These are phyloP conservation scores for Venturia asperata DNA, from an alignment of 2,329 filamentous ascomycete genomes.

Conservation along the genomic window DNA sequence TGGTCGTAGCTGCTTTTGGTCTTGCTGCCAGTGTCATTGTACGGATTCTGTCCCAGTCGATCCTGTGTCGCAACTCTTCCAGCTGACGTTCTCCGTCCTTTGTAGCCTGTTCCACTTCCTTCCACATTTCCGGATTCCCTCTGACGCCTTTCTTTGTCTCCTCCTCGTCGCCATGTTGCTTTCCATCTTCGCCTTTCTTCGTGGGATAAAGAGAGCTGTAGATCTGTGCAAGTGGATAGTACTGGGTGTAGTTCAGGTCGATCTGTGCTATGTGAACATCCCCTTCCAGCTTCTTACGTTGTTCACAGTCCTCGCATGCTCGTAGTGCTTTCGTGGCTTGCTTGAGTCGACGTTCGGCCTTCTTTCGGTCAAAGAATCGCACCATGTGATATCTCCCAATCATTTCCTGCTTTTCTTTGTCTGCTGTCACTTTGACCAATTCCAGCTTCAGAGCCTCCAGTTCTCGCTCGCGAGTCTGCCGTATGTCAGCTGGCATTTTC, in stretches of 20 bases:
- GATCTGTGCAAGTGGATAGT: constrained; percentile 61
- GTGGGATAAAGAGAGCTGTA: constrained; percentile 55
- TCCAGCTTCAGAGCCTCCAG: constrained; percentile 59
- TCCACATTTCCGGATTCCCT: constrained; percentile 58
- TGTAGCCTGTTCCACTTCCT: constrained; percentile 57
- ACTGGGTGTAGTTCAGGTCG: constrained; percentile 67
- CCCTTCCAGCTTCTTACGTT: constrained; percentile 45
- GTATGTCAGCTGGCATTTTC: constrained; percentile 60
- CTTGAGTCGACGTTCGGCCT: constrained; percentile 60
- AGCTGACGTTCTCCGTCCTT: constrained; percentile 45
- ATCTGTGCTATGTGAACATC: constrained; percentile 64
- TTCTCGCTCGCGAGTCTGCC: constrained; percentile 65
- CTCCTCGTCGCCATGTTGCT: constrained; percentile 28
- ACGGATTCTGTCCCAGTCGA: constrained; percentile 24
- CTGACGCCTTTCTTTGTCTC: constrained; percentile 31
- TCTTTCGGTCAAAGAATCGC: constrained; percentile 73
- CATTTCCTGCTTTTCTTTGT: constrained; percentile 60
- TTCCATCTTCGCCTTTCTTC: constrained; percentile 28
- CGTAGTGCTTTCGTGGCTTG: constrained; percentile 54
- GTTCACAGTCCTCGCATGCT: constrained; percentile 44
- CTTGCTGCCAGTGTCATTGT: not conserved
- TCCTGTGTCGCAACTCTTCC: constrained; percentile 50
- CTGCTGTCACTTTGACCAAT: constrained; percentile 51
- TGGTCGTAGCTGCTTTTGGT: not conserved
- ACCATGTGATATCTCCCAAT: constrained; percentile 78